Evolutionary conservation across 1,284 basidiomycete species (phyloP).

Genomic region (Schizophyllum commune): DNA sequence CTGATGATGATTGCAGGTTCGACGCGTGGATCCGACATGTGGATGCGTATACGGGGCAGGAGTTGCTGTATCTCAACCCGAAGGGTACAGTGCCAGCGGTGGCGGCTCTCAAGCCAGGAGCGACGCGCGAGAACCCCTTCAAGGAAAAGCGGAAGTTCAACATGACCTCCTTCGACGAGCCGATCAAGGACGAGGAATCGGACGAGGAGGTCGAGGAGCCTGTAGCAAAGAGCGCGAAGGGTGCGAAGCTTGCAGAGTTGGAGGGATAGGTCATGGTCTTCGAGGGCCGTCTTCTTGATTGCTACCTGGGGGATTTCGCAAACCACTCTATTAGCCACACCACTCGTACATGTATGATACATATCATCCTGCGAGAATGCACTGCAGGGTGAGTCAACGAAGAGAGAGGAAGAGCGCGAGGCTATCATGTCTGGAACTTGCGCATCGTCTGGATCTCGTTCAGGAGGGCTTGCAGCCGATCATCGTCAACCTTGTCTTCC

Average conservation of each 20-base stretch:
- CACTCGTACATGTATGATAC: neutral
- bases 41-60: slow-evolving; percentile 62
- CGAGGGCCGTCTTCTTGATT: no score
- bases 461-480: slow-evolving; percentile 70
- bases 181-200: neutral
- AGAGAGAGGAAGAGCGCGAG: neutral
- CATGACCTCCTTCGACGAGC: neutral
- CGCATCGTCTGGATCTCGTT: slow-evolving; percentile 86
- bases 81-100: slow-evolving; percentile 63
- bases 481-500: slow-evolving; percentile 76
- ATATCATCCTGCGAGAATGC: neutral
- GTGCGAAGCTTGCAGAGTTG: neutral
- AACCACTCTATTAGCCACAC: neutral
- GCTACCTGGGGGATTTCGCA: neutral
- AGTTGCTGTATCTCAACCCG: slow-evolving; percentile 63
- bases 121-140: slow-evolving; percentile 44
- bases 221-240: neutral
- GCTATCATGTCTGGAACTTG: slow-evolving; percentile 61
- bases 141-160: neutral
- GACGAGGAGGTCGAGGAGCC: neutral
- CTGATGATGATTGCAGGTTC: slow-evolving; percentile 40
- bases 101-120: slow-evolving; percentile 57
- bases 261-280: neutral
- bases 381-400: neutral
- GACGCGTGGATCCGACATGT: slow-evolving; percentile 68